phyloP scores from a whole-genome alignment of 805 yeast species.

The Metschnikowia vanudenii region DNA sequence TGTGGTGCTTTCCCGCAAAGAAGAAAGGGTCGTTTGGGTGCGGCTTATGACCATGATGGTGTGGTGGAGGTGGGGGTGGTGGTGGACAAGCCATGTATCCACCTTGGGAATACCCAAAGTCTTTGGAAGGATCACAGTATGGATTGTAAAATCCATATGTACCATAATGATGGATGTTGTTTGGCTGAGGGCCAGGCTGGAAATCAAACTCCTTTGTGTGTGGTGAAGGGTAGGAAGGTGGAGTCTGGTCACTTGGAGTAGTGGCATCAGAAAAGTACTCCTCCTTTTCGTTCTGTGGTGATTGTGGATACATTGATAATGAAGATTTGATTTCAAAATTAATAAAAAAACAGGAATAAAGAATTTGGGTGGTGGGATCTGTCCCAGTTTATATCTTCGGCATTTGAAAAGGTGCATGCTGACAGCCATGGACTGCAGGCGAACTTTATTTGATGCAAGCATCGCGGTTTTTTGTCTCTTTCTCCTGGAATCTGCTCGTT shows the following conservation, averaged over 20 bases:
- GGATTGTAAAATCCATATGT: conserved; percentile 1
- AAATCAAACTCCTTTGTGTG: not conserved
- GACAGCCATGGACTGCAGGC: conserved; percentile 4
- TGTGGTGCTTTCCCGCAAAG: conserved; percentile 3
- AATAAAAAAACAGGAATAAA: not conserved
- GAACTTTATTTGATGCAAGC: not conserved
- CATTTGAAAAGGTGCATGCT: conserved; percentile 6
- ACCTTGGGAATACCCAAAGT: not conserved
- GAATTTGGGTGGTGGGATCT: not conserved
- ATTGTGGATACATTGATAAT: conserved; percentile 6
- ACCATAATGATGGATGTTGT: not conserved
- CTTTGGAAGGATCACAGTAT: not conserved
- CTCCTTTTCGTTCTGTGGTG: conserved; percentile 6
- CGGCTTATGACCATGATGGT: not conserved
- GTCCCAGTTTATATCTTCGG: conserved; percentile 8
- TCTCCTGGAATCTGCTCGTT: not conserved
- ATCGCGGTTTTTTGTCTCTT: not conserved
- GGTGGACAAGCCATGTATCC: conserved; percentile 10
- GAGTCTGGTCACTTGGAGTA: conserved; percentile 5
- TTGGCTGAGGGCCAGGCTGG: not conserved
- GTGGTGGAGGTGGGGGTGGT: conserved; percentile 1
- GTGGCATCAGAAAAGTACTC: conserved; percentile 1
- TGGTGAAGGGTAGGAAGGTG: conserved; percentile 5
- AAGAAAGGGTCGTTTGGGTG: conserved; percentile 14
- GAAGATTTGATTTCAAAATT: not conserved